Conservation (phyloP, 139 green algal genomes). For the Ettlia oleoabundans region DNA sequence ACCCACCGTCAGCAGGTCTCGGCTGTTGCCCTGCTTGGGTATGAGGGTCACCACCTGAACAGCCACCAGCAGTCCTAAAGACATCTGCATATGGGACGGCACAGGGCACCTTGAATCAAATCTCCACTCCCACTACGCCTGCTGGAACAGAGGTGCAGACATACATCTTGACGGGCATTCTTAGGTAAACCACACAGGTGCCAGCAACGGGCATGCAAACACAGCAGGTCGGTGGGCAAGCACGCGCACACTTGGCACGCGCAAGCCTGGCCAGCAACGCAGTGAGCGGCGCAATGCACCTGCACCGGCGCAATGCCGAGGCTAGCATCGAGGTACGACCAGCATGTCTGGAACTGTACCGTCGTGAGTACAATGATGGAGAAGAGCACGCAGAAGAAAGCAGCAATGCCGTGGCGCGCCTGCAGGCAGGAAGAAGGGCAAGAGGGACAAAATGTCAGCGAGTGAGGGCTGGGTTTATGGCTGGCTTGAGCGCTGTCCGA, state of each 20-base stretch:
- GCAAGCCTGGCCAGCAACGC: too few species aligned
- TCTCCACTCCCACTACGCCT: too few species aligned
- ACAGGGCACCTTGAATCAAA: too few species aligned
- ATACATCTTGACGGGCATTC: too few species aligned
- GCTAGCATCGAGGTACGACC: background rate
- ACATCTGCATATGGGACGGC: background rate
- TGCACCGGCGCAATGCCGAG: constrained; percentile 12
- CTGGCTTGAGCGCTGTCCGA: background rate
- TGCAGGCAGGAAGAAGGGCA: background rate
- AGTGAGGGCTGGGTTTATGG: constrained; percentile 10
- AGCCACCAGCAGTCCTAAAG: background rate
- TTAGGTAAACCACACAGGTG: too few species aligned
- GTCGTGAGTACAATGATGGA: background rate
- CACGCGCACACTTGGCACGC: too few species aligned
- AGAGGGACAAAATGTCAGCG: background rate
- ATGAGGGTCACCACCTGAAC: constrained; percentile 7
- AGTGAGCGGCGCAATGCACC: too few species aligned
- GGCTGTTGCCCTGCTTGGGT: background rate
- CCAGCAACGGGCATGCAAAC: too few species aligned
- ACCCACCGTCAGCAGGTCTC: background rate
- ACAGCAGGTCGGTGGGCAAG: too few species aligned
- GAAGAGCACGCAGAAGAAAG: background rate
- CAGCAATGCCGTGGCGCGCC: constrained; percentile 1
- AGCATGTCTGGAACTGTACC: constrained; percentile 4
- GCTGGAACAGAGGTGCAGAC: too few species aligned